A percentile compares a stretch with the other conserved stretches of the same genome.
These are phyloP conservation scores for Auriscalpium vulgare DNA, from an alignment of 768 basidiomycete genomes.

Conservation along the genomic window DNA sequence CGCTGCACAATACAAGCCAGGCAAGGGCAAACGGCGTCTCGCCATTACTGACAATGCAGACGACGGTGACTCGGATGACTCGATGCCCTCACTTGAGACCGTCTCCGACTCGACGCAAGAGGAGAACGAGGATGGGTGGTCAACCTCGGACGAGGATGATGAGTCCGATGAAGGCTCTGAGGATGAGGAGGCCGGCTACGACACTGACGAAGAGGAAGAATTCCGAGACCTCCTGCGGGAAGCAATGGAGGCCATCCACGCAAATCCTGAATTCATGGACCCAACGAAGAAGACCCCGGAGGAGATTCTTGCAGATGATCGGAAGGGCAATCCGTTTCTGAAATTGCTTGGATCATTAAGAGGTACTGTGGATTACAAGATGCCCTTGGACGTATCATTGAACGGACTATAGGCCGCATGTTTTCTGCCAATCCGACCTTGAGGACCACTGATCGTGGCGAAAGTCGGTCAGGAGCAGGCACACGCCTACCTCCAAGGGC, in stretches of 20 bases:
- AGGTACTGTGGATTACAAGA: conserved; percentile 33
- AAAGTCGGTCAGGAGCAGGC: conserved; percentile 2
- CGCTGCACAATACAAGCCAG: background rate
- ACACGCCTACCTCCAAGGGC: conserved; percentile 1
- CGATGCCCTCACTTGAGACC: conserved; percentile 63
- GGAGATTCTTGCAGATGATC: conserved; percentile 36
- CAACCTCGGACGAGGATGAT: conserved; percentile 31
- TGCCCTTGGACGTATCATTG: background rate
- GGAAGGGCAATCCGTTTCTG: conserved; percentile 70
- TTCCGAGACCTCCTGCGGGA: conserved; percentile 53
- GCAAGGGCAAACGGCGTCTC: conserved; percentile 29
- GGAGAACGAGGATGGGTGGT: conserved; percentile 32
- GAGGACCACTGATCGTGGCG: conserved; percentile 25
- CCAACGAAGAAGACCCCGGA: conserved; percentile 31
- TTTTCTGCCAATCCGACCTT: conserved; percentile 42
- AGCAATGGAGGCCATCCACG: conserved; percentile 63
- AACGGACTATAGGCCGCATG: conserved; percentile 46
- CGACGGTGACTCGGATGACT: conserved; percentile 39
- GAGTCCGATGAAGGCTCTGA: conserved; percentile 25
- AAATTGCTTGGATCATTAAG: conserved; percentile 67
- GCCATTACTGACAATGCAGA: conserved; percentile 43
- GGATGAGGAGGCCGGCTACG: conserved; percentile 41
- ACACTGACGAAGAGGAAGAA: conserved; percentile 64
- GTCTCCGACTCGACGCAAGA: conserved; percentile 52
- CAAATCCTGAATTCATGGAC: conserved; percentile 52